These are phyloP conservation scores for Metschnikowia peoriensis DNA, from an alignment of 805 yeast species.

Conservation along the genomic window DNA sequence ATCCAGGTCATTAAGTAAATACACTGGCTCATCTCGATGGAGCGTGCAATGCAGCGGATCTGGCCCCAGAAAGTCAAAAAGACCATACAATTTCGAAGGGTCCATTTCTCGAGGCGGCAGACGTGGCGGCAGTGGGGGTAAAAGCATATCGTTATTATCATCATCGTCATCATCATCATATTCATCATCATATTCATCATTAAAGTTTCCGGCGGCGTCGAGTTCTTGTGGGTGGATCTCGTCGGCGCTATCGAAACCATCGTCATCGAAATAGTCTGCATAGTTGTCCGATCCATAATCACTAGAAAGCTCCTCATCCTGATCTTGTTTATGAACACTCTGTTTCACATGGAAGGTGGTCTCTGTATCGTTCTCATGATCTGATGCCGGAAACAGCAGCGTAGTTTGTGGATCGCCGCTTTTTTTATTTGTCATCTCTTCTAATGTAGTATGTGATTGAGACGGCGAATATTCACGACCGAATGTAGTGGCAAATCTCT, in stretches of 20 bases:
- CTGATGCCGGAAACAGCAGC: background rate
- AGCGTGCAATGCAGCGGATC: slow-evolving; percentile 89
- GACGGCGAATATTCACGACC: slow-evolving; percentile 24
- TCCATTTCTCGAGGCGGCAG: slow-evolving; percentile 81
- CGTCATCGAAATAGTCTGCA: slow-evolving; percentile 9
- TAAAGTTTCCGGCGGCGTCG: slow-evolving; percentile 23
- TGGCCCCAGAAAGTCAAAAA: slow-evolving; percentile 86
- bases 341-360: background rate
- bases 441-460: background rate
- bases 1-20: slow-evolving; percentile 81
- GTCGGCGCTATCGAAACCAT: slow-evolving; percentile 9
- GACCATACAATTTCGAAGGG: slow-evolving; percentile 80
- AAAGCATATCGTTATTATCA: slow-evolving; percentile 39
- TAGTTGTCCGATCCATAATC: slow-evolving; percentile 1
- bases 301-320: background rate
- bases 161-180: slow-evolving; percentile 35
- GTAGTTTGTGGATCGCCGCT: background rate
- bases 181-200: slow-evolving; percentile 20
- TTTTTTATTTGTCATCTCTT: background rate
- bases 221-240: slow-evolving; percentile 12
- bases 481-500: slow-evolving; percentile 30
- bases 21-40: slow-evolving; percentile 76
- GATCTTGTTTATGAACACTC: background rate
- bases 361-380: background rate
- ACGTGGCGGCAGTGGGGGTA: slow-evolving; percentile 65